Evolutionary conservation across 2,329 filamentous ascomycete genomes (phyloP), one percentile per base, ranked within the genome.

Genomic region (Cercospora sp.): DNA sequence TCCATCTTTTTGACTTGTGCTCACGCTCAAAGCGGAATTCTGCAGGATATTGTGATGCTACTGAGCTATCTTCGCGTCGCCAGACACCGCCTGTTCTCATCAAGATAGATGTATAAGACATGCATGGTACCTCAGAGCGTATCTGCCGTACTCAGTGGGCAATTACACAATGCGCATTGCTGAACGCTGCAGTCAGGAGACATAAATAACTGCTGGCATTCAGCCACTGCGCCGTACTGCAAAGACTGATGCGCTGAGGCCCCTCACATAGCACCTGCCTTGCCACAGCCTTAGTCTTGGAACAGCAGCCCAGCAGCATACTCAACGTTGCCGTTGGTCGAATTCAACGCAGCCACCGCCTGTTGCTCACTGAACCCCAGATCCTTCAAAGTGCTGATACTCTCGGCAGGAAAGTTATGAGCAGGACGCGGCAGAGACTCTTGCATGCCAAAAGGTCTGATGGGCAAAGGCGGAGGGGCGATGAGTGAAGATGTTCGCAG

Each of bases 261-360:
- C 18, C 28, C 5, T 42, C 31, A 48, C 6, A 12, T 13, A 53
- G 23, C 48, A 26, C 48, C 16, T 60, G 23, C 42, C 20, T 26
- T 26, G 10, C 23, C 18, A 9, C 40, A 13, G 36, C 40, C 48
- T 77, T 68, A 79, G 63, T 78, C 73, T 60, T 83, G 80, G 64
- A 84, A 83, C 42, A 84, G 69, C 23, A 84, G 77, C 9, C 80
- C 82, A 26, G 83, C 83, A 6, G 83, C 83, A 68, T 82, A 77
- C 62, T 84, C 83, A 7, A 83, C 82, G 68, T 84, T 82, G 1
- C 83, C 82, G n/a, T 80, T 79, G 16, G 82, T 84, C 8, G 80
- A 79, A 72, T 84, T 83, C 68, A 85, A 69, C 30, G 83, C 83
- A 1, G 80, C 80, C 42, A 84, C 72, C n/a, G 82, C 83, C 68